Evolutionary conservation across 2,329 filamentous ascomycete genomes (phyloP), one percentile per base, ranked within the genome.

Genomic region (Westerdykella aurantiaca): DNA sequence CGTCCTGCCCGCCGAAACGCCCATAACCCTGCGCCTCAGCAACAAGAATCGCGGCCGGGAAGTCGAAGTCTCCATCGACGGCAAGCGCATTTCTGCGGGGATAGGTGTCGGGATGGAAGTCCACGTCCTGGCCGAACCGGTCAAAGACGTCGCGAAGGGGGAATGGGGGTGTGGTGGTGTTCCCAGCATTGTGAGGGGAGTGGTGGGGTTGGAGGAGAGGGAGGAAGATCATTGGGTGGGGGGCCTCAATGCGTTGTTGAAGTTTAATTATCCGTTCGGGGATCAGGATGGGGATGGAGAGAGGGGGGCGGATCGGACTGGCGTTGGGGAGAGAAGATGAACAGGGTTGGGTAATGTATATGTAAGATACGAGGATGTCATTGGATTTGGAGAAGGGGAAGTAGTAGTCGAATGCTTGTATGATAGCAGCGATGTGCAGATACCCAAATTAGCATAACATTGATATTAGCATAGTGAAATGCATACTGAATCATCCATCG

Each of bases 241-340:
- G 1, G 91, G 93, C 0, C 69, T 98, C 61, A 98, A 95, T 62
- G 88, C 88, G 9, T 65, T 97, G 59, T 71, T 98, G 55, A 98
- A 98, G 72, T 98, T 97, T 66, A 98, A 98, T 66, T 88, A 95
- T 70, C 90, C 91, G 0, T 97, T 97, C 74, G 93, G 93, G 1
- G 84, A 67, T 38, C 63, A 67, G 44, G 62, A 65, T 39, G 14
- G 34, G 14, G 21, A 29, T 41, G 31, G 42, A 14, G 33, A 18
- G 33, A 35, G 33, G n/a, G 33, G 33, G 7, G 33, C 25, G 9
- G 25, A 29, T 29, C 9, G 25, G 7, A 12, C 9, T 29, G 25
- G 9, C 2, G 25, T 9, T 29, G 7, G 4, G 25, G 25, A 21
- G 25, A 10, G 25, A 12, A 12, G 25, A 12, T 29, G 25, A 12